Base-by-base conservation (phyloP, 2,329 filamentous ascomycete genomes). In the Ophiostoma sp. region DNA sequence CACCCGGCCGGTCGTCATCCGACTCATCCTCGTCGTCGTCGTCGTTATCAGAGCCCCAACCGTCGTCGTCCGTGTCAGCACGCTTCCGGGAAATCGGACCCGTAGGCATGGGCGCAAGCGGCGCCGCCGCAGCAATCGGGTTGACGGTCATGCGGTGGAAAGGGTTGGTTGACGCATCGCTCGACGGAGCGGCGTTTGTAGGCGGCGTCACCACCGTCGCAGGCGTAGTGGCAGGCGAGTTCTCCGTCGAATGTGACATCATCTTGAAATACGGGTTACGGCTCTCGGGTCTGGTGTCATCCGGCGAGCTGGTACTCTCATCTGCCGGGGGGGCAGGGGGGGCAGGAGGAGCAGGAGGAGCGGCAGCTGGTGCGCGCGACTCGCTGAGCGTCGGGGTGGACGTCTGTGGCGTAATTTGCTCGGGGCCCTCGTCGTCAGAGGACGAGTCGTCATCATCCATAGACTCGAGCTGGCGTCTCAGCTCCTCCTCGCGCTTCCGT, bases 251-350 rank as follows among this genome's bases (percentile, higher is more conserved):
- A 78, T 94, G 90, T 67, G 88, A 89, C 84, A 96, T 89, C 82
- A 94, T 95, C 80, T 90, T 92, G 82, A 94, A 93, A 82, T 96
- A 99, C 2, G 95, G 95, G 77, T 98, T 98, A 79, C 92, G 94
- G 76, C 93, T 97, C 79, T 96, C 92, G 1, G 86, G 84, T 74
- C 92, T 89, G 6, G 84, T 52, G 15, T 73, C 73, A 3, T 71
- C 81, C 3, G 85, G 83, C 65, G 86, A 83, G 71, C 85, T 84
- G 83, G 82, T 23, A 86, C 81, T 36, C 83, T 80, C 35, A 85
- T 84, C 67, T 1, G 67, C 80, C 1, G 84, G 77, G 11, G 70
- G 41, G 1, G 68, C 54, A 0, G 71, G 48, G 1, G 70, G 52
- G 1, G 68, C 64, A 2, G 68, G 41, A 1, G 72, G 48, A 4